phyloP scores from a whole-genome alignment of 2,329 filamentous ascomycete species.

The Aspergillus brasiliensis region DNA sequence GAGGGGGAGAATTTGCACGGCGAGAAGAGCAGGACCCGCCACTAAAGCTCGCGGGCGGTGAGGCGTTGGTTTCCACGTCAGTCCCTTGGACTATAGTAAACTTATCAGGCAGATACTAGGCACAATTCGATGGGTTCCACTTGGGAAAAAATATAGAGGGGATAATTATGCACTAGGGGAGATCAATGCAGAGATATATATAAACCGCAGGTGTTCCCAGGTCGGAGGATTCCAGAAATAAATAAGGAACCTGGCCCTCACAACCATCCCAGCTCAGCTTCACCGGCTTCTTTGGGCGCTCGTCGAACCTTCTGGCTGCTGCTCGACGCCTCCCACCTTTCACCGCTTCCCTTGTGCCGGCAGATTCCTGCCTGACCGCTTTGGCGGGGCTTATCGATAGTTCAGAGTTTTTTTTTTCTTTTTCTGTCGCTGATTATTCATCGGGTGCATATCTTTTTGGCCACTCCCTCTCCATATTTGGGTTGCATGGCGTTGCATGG shows the following conservation, averaged over 20 bases:
- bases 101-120: not conserved
- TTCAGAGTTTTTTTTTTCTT: conserved; percentile 12
- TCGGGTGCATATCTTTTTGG: not conserved
- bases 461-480: not conserved
- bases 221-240: not conserved
- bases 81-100: conserved; percentile 19
- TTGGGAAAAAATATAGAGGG: not conserved
- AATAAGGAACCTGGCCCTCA: not conserved
- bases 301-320: conserved; percentile 47
- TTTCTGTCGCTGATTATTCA: not conserved
- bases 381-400: conserved; percentile 28
- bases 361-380: conserved; percentile 26
- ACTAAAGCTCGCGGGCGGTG: conserved; percentile 31
- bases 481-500: too few relatives aligned
- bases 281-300: conserved; percentile 11
- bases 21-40: conserved; percentile 27
- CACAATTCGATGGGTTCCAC: not conserved
- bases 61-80: conserved; percentile 25
- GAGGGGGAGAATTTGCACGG: conserved; percentile 43
- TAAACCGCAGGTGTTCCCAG: not conserved
- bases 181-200: not conserved
- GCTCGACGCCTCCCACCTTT: conserved; percentile 28
- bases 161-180: not conserved
- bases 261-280: not conserved
- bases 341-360: conserved; percentile 28